phyloP scores from a whole-genome alignment of 768 basidiomycete genomes.

The Podaxis pistillaris region DNA sequence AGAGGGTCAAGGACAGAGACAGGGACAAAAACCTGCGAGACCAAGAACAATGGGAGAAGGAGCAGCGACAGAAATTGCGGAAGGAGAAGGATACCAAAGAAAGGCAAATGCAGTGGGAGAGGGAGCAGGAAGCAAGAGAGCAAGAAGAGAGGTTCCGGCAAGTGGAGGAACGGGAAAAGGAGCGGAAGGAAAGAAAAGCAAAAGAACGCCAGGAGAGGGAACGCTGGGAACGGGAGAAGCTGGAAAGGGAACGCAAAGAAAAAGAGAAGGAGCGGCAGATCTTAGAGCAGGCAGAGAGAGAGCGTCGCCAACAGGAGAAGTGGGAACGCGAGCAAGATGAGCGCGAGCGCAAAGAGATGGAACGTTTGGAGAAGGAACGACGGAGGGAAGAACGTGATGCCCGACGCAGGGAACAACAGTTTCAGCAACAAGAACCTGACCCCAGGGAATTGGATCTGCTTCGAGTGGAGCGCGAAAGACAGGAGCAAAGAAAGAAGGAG shows the following conservation, averaged over 20 bases:
- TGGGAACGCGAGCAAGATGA: slow-evolving; percentile 16
- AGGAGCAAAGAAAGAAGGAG: slow-evolving; percentile 14
- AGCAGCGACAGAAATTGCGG: slow-evolving; percentile 8
- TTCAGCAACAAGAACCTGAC: slow-evolving; percentile 10
- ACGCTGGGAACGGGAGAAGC: slow-evolving; percentile 20
- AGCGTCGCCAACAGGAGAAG: slow-evolving; percentile 14
- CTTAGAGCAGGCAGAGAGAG: slow-evolving; percentile 17
- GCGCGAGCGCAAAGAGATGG: slow-evolving; percentile 15
- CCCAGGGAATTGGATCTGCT: slow-evolving; percentile 7
- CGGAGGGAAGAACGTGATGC: slow-evolving; percentile 16
- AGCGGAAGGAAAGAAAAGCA: slow-evolving; percentile 18
- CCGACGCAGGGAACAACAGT: slow-evolving; percentile 16
- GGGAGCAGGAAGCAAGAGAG: slow-evolving; percentile 14
- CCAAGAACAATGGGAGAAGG: slow-evolving; percentile 13
- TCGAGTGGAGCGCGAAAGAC: slow-evolving; percentile 15
- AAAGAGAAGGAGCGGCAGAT: slow-evolving; percentile 19
- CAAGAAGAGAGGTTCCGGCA: slow-evolving; percentile 15
- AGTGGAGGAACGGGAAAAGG: slow-evolving; percentile 19
- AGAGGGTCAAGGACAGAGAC: slow-evolving; percentile 8
- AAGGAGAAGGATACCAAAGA: slow-evolving; percentile 15
- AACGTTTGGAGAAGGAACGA: slow-evolving; percentile 17
- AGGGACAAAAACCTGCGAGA: slow-evolving; percentile 16
- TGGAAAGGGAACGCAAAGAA: slow-evolving; percentile 15
- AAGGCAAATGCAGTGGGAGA: slow-evolving; percentile 7
- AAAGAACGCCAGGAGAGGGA: slow-evolving; percentile 18